phyloP scores from a whole-genome alignment of 2,329 filamentous ascomycete genomes.

The Pseudocercospora macadamiae region DNA sequence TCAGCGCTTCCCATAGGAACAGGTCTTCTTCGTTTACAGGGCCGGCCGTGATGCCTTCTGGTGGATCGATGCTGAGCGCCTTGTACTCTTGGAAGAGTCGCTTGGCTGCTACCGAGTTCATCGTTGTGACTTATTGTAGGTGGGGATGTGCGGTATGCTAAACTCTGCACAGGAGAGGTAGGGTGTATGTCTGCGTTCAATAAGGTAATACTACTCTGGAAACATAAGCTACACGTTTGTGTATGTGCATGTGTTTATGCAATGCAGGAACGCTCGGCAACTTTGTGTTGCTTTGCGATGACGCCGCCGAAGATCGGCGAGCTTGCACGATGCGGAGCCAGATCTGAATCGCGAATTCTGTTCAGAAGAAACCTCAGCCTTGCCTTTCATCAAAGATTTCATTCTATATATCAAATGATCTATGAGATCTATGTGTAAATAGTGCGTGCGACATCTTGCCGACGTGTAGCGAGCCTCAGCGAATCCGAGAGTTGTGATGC shows the following conservation, averaged over 20 bases:
- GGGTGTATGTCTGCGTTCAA: neutral
- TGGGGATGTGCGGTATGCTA: neutral
- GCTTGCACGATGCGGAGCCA: neutral
- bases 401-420: too few relatives aligned
- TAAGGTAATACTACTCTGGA: neutral
- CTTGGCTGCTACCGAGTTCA: conserved; percentile 59
- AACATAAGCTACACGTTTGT: neutral
- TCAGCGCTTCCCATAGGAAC: conserved; percentile 93
- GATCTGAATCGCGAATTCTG: neutral
- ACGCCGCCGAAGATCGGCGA: neutral
- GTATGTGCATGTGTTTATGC: neutral
- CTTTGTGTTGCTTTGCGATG: neutral
- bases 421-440: too few relatives aligned
- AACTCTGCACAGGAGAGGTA: neutral
- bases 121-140: conserved; percentile 10
- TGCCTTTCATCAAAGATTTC: too few relatives aligned
- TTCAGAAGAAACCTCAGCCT: neutral
- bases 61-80: conserved; percentile 87
- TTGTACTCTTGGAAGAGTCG: conserved; percentile 97
- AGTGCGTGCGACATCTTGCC: too few relatives aligned
- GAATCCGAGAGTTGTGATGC: too few relatives aligned
- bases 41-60: conserved; percentile 96
- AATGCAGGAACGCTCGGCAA: neutral
- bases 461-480: too few relatives aligned
- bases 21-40: conserved; percentile 93